A percentile compares a stretch with the other conserved stretches of the same genome.
Evolutionary conservation across 148 eudicot species (phyloP).

Genomic region (Rhododendron henanense): DNA sequence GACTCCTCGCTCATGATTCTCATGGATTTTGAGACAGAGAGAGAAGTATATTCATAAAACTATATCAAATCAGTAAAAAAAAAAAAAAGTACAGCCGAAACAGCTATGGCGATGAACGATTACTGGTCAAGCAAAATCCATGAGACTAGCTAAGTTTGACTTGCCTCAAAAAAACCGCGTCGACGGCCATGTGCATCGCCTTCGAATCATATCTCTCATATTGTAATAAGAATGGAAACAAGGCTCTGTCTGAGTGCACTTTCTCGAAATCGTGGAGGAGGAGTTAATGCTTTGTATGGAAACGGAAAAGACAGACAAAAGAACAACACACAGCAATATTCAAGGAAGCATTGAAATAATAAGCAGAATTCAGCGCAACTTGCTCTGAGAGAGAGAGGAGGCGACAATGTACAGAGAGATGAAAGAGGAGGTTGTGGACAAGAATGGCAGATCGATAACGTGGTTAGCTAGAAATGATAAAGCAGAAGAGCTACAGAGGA

Average conservation of each 20-base stretch:
- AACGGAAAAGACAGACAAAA: background rate
- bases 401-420: background rate
- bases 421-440: background rate
- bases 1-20: background rate
- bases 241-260: background rate
- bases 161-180: background rate
- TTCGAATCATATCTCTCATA: background rate
- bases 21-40: background rate
- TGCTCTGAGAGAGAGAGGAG: background rate
- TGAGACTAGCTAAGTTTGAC: background rate
- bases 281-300: background rate
- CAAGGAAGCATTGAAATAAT: background rate
- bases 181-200: background rate
- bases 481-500: constrained; percentile 4
- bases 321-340: background rate
- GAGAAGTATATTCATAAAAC: background rate
- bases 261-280: background rate
- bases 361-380: background rate
- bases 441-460: background rate
- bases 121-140: background rate
- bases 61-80: background rate
- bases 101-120: too few relatives aligned
- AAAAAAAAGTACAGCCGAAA: too few relatives aligned
- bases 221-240: background rate
- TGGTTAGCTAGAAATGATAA: constrained; percentile 6